Base-by-base conservation (phyloP, 1,284 basidiomycete species). In the Blastosporella zonata region DNA sequence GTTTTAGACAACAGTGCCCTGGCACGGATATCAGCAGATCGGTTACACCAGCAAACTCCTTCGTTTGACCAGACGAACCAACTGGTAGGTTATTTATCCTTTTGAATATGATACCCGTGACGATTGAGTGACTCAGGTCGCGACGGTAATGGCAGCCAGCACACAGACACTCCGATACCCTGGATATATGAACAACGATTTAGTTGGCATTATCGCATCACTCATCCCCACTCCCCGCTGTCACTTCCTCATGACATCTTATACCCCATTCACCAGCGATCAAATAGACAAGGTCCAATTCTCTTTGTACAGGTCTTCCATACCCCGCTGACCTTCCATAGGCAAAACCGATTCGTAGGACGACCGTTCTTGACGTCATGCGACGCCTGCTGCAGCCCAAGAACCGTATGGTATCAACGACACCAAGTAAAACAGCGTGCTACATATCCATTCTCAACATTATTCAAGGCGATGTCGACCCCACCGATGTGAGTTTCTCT, bases 171-270 rank as follows among this genome's bases (percentile, higher is more conserved):
- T 99, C 20, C 84, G 97, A 59, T 99, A 97, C 71, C 97, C 97
- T 0, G 92, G 93, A 43, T 99, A 99, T 71, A 99, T 98, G 96
- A 99, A 99, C 77, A 99, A 99, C 62, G 96, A 99, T 64, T 82
- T 97, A 27, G 93, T 97, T 56, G 93, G 95, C 21, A 97, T 99
- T 60, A 90, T 99, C 50, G 94, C 97, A 2, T 95, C 92, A 10
- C 79, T 99, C 46, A 98, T 99, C 58, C 97, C 97, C 2, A 99
- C 97, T 8, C 96, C 97, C n/a, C 79, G 96, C 46, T 98, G 95
- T 62, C 97, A 99, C 70, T 99, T 99, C 78, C 80, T 99, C 50
- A 97, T 96, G 90, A 99, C 97, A n/a, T 94, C 93, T 13, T 99
- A 99, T 63, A 99, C 97, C 3, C 96, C 97, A 0, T 99, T 99